A percentile compares a stretch with the other conserved stretches of the same genome.
These are phyloP conservation scores for Saccharomyces hybrid DNA, from an alignment of 1,139 yeast genomes.

Conservation along the genomic window DNA sequence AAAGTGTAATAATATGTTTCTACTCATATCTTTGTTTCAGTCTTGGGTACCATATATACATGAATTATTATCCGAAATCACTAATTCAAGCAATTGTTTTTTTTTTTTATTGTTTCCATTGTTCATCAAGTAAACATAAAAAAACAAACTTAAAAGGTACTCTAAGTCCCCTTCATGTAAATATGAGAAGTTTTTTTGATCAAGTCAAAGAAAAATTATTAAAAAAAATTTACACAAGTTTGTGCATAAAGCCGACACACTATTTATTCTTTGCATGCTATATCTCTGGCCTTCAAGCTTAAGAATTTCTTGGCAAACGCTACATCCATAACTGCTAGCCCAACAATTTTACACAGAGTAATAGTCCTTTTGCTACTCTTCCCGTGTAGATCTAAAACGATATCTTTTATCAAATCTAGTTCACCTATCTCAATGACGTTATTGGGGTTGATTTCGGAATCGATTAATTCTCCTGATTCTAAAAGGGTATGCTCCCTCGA, in stretches of 20 bases:
- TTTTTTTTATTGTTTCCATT: no score
- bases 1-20: no score
- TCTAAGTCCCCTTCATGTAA: no score
- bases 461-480: conserved; percentile 62
- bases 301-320: conserved; percentile 34
- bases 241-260: not conserved
- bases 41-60: no score
- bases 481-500: conserved; percentile 47
- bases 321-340: conserved; percentile 56
- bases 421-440: conserved; percentile 43
- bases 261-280: not conserved
- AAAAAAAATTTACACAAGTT: not conserved
- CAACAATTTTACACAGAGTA: conserved; percentile 48
- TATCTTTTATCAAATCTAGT: conserved; percentile 16
- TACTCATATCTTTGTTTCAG: no score
- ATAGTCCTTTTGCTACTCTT: conserved; percentile 25
- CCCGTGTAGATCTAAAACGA: conserved; percentile 5
- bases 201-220: not conserved
- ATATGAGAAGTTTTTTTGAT: no score
- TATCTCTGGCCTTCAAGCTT: not conserved
- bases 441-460: conserved; percentile 34
- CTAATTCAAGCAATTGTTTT: no score
- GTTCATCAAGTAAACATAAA: no score
- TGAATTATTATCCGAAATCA: no score
- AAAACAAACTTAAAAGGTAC: no score